phyloP scores from a whole-genome alignment of 2,329 filamentous ascomycete genomes.

The Venturia effusa region DNA sequence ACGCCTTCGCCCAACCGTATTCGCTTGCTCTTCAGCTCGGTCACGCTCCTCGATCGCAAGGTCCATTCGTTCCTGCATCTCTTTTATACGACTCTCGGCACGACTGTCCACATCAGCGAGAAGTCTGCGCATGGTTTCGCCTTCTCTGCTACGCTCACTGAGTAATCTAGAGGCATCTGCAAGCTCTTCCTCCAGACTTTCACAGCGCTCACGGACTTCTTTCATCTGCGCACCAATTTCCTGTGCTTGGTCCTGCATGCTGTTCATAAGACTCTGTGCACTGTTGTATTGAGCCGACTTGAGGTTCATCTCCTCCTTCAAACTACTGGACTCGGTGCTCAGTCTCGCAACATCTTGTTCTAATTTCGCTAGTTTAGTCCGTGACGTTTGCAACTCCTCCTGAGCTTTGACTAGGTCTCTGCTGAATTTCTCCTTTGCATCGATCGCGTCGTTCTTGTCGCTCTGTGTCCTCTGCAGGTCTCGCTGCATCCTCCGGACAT shows the following conservation, averaged over 20 bases:
- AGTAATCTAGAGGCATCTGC: slow-evolving; percentile 79
- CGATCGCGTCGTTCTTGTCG: slow-evolving; percentile 67
- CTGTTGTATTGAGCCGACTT: slow-evolving; percentile 79
- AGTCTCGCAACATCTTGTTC: slow-evolving; percentile 64
- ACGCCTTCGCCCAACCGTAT: slow-evolving; percentile 61
- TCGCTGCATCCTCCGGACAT: slow-evolving; percentile 59
- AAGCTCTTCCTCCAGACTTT: slow-evolving; percentile 85
- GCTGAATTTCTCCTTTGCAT: slow-evolving; percentile 58
- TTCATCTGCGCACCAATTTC: slow-evolving; percentile 88
- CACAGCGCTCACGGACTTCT: slow-evolving; percentile 70
- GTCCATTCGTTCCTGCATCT: slow-evolving; percentile 84
- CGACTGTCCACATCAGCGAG: slow-evolving; percentile 77
- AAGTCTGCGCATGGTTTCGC: slow-evolving; percentile 86
- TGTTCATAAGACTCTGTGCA: slow-evolving; percentile 74
- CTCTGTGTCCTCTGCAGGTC: slow-evolving; percentile 69
- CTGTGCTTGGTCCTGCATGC: slow-evolving; percentile 84
- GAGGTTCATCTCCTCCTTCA: slow-evolving; percentile 72
- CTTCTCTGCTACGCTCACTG: slow-evolving; percentile 78
- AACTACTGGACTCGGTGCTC: slow-evolving; percentile 52
- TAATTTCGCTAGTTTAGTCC: slow-evolving; percentile 54
- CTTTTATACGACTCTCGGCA: slow-evolving; percentile 69
- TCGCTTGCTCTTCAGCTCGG: slow-evolving; percentile 81
- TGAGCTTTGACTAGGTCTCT: slow-evolving; percentile 62
- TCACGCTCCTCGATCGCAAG: slow-evolving; percentile 89
- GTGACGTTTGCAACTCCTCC: slow-evolving; percentile 52